These are phyloP conservation scores for Paramarasmius palmivorus DNA, from an alignment of 1,284 basidiomycete species.

Conservation along the genomic window DNA sequence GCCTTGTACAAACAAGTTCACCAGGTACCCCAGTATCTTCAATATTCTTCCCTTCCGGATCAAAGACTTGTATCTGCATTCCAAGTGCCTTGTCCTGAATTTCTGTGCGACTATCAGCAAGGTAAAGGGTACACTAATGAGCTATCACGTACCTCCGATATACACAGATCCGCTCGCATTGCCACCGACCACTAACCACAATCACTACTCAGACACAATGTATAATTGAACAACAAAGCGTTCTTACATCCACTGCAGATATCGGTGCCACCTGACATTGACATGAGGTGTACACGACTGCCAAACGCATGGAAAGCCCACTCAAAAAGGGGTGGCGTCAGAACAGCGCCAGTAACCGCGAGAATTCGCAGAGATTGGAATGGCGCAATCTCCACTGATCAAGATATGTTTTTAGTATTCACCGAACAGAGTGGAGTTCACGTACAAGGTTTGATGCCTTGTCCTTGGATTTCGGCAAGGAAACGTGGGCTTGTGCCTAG, in stretches of 20 bases:
- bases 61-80: constrained; percentile 67
- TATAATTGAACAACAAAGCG: neutral
- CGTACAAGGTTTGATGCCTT: constrained; percentile 53
- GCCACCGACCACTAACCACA: constrained; percentile 45
- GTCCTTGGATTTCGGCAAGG: constrained; percentile 60
- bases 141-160: constrained; percentile 45
- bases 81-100: constrained; percentile 64
- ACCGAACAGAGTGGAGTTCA: constrained; percentile 16
- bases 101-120: constrained; percentile 37
- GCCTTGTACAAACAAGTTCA: constrained; percentile 70
- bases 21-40: constrained; percentile 58
- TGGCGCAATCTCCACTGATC: constrained; percentile 42
- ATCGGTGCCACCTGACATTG: constrained; percentile 81
- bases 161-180: constrained; percentile 48
- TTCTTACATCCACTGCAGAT: constrained; percentile 67
- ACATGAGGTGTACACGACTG: constrained; percentile 59
- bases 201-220: neutral
- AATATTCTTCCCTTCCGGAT: constrained; percentile 52
- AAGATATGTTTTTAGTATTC: neutral
- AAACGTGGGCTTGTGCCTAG: constrained; percentile 70
- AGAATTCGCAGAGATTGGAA: constrained; percentile 64
- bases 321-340: constrained; percentile 79
- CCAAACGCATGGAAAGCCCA: constrained; percentile 76
- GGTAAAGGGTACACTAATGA: neutral
- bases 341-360: constrained; percentile 74